A percentile compares a stretch with the other conserved stretches of the same genome.
phyloP scores from a whole-genome alignment of 2,329 filamentous ascomycete genomes.

The Pestalotiopsis sp. region DNA sequence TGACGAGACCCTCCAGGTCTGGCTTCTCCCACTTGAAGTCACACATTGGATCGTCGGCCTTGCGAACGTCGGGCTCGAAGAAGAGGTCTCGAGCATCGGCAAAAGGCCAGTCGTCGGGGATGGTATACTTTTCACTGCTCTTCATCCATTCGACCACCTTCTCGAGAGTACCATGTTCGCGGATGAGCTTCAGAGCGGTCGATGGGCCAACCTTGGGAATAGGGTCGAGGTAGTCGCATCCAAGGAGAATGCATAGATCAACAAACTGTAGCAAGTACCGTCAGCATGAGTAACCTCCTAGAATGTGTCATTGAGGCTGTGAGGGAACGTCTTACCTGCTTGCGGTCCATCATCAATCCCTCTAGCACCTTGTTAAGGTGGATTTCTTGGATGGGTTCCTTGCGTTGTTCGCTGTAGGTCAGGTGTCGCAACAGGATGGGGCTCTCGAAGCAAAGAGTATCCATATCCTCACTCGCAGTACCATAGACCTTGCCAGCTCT shows the following conservation, averaged over 20 bases:
- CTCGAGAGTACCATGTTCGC: constrained; percentile 86
- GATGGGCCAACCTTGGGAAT: constrained; percentile 92
- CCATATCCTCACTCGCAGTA: constrained; percentile 98
- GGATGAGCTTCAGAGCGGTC: constrained; percentile 91
- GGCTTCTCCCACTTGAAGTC: constrained; percentile 98
- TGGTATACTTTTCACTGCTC: constrained; percentile 76
- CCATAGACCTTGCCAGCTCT: constrained; percentile 94
- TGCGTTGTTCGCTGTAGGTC: constrained; percentile 95
- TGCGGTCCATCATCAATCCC: constrained; percentile 83
- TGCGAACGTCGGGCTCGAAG: constrained; percentile 84
- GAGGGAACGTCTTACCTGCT: constrained; percentile 61
- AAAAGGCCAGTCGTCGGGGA: constrained; percentile 98
- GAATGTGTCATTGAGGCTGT: neutral
- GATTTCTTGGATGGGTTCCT: constrained; percentile 97
- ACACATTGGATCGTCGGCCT: constrained; percentile 81
- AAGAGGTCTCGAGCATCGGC: constrained; percentile 90
- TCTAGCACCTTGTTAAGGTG: constrained; percentile 84
- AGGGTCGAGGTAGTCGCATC: constrained; percentile 96
- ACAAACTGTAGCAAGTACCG: constrained; percentile 68
- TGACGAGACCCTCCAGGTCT: constrained; percentile 84
- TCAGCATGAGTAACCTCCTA: neutral
- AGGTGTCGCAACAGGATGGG: constrained; percentile 90
- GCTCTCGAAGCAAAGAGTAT: constrained; percentile 92
- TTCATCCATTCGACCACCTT: constrained; percentile 82
- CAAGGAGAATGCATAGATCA: constrained; percentile 94